A percentile compares a stretch with the other conserved stretches of the same genome.
Conservation (phyloP, 2,329 filamentous ascomycete species). For the Ceratocystis huliohia region DNA sequence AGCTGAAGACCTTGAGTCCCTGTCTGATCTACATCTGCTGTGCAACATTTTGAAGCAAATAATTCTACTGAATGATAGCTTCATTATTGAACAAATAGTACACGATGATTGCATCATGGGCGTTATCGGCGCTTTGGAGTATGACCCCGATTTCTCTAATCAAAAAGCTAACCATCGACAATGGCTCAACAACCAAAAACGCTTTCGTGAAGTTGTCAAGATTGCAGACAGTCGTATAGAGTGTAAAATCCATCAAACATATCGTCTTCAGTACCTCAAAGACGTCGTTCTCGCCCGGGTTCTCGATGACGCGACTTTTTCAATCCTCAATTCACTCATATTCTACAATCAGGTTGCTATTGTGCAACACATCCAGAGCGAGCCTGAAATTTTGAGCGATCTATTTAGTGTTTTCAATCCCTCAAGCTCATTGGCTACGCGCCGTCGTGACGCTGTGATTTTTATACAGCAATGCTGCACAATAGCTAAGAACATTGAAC, state of each 20-base stretch:
- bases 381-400: conserved; percentile 64
- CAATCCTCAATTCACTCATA: conserved; percentile 90
- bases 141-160: conserved; percentile 92
- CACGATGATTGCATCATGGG: conserved; percentile 80
- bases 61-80: conserved; percentile 85
- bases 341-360: conserved; percentile 99
- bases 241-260: conserved; percentile 90
- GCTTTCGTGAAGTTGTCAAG: conserved; percentile 90
- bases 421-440: conserved; percentile 49
- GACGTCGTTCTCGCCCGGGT: conserved; percentile 96
- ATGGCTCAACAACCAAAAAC: conserved; percentile 75
- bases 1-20: conserved; percentile 82
- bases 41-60: conserved; percentile 98
- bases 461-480: conserved; percentile 95
- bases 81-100: conserved; percentile 87
- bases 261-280: conserved; percentile 90
- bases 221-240: conserved; percentile 73
- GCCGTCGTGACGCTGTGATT: conserved; percentile 85
- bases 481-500: conserved; percentile 89
- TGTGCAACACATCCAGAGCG: conserved; percentile 82
- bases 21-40: conserved; percentile 73
- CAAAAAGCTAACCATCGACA: conserved; percentile 96
- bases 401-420: conserved; percentile 75
- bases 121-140: conserved; percentile 90
- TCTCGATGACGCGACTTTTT: conserved; percentile 93